Conservation (phyloP, 345 rosid genomes). For the Anacardium occidentale region DNA sequence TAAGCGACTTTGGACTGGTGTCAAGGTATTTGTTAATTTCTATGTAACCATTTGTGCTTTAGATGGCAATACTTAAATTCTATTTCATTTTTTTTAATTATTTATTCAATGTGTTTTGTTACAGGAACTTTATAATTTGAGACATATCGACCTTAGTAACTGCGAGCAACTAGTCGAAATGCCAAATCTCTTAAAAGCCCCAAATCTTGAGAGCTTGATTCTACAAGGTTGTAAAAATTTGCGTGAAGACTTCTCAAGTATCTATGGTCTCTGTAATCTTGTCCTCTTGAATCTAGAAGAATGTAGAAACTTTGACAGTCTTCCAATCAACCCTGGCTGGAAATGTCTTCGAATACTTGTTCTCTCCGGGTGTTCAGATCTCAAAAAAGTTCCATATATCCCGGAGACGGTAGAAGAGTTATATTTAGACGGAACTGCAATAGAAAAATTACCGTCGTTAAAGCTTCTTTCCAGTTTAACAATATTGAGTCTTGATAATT, state of each 20-base stretch:
- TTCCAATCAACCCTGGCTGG: slow-evolving; percentile 5
- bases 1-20: neutral
- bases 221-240: neutral
- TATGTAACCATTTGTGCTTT: neutral
- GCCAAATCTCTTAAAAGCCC: neutral
- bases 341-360: neutral
- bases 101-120: too few species aligned
- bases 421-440: slow-evolving; percentile 8
- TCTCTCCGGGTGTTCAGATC: slow-evolving; percentile 15
- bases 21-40: neutral
- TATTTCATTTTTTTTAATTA: too few species aligned
- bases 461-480: neutral
- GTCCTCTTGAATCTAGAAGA: slow-evolving; percentile 5
- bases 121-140: neutral
- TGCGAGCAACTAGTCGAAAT: neutral
- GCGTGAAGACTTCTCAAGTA: neutral
- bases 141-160: neutral
- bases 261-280: neutral
- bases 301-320: slow-evolving; percentile 20
- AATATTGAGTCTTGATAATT: neutral
- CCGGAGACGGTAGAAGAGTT: slow-evolving; percentile 2
- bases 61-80: too few species aligned
- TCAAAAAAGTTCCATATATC: slow-evolving; percentile 10
- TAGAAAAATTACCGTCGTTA: slow-evolving; percentile 8
- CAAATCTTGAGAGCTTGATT: neutral